phyloP scores from a whole-genome alignment of 2,329 filamentous ascomycete species.

The Neoascochyta sp. region DNA sequence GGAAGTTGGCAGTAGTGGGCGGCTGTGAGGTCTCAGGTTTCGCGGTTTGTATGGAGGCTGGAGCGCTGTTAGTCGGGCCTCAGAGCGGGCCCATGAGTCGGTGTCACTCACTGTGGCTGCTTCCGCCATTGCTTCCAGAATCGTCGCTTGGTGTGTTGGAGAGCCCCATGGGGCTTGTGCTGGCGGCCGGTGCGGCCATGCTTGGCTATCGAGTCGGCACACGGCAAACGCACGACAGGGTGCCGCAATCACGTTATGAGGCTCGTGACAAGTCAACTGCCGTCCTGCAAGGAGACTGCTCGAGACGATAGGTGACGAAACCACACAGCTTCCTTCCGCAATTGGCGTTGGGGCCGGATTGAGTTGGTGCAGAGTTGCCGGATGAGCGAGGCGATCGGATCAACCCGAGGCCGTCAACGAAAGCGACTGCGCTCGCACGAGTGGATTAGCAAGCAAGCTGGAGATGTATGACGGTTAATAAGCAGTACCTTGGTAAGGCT shows the following conservation, averaged over 20 bases:
- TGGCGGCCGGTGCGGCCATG: slow-evolving; percentile 26
- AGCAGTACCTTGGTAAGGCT: no score
- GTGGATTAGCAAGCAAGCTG: no score
- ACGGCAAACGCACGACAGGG: no score
- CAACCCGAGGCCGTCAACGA: no score
- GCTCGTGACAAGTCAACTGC: slow-evolving; percentile 2
- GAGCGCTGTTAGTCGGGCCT: slow-evolving; percentile 19
- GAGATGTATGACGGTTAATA: no score
- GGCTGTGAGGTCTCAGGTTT: slow-evolving; percentile 28
- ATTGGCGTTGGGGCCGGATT: slow-evolving; percentile 5
- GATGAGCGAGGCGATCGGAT: no score
- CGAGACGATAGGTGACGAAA: slow-evolving; percentile 2
- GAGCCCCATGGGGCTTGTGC: slow-evolving; percentile 24
- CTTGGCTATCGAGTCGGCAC: no score
- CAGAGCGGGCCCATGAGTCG: slow-evolving; percentile 1
- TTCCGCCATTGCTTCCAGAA: slow-evolving; percentile 25
- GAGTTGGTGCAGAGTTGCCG: slow-evolving; percentile 9
- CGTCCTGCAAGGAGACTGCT: no score
- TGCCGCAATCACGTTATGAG: no score
- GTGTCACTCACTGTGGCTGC: slow-evolving; percentile 32
- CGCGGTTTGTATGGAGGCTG: slow-evolving; percentile 32
- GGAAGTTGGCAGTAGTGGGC: slow-evolving; percentile 49
- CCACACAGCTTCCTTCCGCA: slow-evolving; percentile 4
- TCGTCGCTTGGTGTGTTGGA: slow-evolving; percentile 28
- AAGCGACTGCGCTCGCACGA: slow-evolving; percentile 12